These are phyloP conservation scores for Ophiostoma pallidulum DNA, from an alignment of 2,329 filamentous ascomycete species.

Conservation along the genomic window DNA sequence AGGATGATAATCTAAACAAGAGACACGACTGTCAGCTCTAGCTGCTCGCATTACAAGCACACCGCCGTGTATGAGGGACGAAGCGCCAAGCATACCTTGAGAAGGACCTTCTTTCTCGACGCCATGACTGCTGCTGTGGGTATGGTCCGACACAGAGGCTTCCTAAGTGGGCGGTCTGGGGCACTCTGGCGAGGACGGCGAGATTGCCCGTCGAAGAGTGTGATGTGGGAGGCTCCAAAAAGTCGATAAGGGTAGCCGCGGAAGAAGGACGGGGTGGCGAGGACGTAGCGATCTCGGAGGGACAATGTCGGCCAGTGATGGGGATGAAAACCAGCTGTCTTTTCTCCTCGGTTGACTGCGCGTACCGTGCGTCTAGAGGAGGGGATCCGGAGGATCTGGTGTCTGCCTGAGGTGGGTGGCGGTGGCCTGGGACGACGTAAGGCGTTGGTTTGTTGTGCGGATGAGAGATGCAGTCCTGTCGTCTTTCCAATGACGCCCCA, in stretches of 20 bases:
- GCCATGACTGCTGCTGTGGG: conserved; percentile 54
- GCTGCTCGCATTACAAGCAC: not conserved
- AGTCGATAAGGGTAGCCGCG: too few relatives aligned
- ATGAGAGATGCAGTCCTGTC: not conserved
- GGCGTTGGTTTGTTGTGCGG: not conserved
- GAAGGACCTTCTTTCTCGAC: conserved; percentile 79
- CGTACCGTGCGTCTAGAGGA: too few relatives aligned
- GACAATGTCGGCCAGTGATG: too few relatives aligned
- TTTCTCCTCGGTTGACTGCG: not conserved
- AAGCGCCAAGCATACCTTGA: conserved; percentile 52
- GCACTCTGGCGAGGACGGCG: too few relatives aligned
- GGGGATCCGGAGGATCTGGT: not conserved
- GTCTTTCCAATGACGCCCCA: too few relatives aligned
- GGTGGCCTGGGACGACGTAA: not conserved
- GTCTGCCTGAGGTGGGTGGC: not conserved
- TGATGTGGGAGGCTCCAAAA: too few relatives aligned
- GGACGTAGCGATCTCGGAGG: too few relatives aligned
- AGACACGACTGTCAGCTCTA: too few relatives aligned
- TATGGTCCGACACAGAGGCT: not conserved
- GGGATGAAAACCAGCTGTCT: too few relatives aligned
- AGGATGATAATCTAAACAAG: conserved; percentile 82
- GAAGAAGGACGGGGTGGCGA: too few relatives aligned
- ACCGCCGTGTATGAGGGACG: too few relatives aligned
- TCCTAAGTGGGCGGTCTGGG: not conserved
- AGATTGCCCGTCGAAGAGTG: too few relatives aligned